Conservation (phyloP, 1,284 basidiomycete genomes). For the Boletus semigastroideus region DNA sequence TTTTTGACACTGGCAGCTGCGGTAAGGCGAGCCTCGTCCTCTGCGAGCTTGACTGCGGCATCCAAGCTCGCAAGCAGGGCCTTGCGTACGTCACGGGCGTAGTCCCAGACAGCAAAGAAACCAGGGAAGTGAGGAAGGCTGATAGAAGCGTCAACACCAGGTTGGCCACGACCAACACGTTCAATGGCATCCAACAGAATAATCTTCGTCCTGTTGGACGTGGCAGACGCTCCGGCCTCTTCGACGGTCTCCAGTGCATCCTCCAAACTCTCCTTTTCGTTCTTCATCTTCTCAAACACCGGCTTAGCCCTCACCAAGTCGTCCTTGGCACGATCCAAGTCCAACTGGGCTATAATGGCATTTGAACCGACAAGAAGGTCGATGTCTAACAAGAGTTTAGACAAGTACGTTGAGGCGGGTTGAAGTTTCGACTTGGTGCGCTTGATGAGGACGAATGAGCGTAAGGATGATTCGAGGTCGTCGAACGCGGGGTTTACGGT, state of each 20-base stretch:
- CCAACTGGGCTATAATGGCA: conserved; percentile 78
- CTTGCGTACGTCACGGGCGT: conserved; percentile 81
- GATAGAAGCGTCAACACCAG: conserved; percentile 53
- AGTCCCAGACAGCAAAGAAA: conserved; percentile 85
- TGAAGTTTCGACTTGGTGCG: conserved; percentile 94
- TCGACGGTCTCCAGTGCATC: conserved; percentile 79
- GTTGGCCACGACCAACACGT: conserved; percentile 73
- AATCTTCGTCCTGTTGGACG: conserved; percentile 56
- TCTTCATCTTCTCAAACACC: conserved; percentile 85
- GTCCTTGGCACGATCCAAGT: conserved; percentile 73
- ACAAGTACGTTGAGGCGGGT: conserved; percentile 93
- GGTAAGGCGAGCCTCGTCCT: conserved; percentile 78
- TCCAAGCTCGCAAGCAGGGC: conserved; percentile 84
- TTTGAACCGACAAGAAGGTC: conserved; percentile 88
- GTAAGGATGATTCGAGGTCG: conserved; percentile 87
- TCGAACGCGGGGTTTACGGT: conserved; percentile 76
- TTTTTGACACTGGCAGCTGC: conserved; percentile 72
- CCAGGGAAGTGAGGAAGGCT: conserved; percentile 87
- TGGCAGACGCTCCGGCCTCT: conserved; percentile 66
- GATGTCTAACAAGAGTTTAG: conserved; percentile 86
- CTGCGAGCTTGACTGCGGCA: conserved; percentile 76
- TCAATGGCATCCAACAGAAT: conserved; percentile 76
- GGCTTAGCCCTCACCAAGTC: conserved; percentile 78
- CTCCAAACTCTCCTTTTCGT: conserved; percentile 73
- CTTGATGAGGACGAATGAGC: conserved; percentile 95